Percentiles rank a stretch among this genome's conserved stretches.
Conservation (phyloP, 2,329 filamentous ascomycete genomes). For the Pseudocercospora fijiensis region DNA sequence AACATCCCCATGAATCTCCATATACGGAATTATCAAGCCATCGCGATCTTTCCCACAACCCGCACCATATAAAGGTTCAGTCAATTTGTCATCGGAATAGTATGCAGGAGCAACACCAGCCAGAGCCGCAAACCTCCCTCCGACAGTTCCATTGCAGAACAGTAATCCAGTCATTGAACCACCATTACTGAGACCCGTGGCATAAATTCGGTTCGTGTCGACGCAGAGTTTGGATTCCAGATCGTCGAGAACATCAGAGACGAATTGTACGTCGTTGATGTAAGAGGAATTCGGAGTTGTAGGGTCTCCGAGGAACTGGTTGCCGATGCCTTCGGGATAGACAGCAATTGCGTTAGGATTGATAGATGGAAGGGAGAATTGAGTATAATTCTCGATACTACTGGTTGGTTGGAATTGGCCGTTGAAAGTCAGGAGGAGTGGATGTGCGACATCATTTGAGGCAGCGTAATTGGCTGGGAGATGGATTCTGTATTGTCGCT, state of each 20-base stretch:
- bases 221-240: conserved; percentile 46
- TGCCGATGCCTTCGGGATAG: conserved; percentile 45
- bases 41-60: neutral
- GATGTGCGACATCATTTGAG: neutral
- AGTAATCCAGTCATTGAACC: conserved; percentile 51
- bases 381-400: conserved; percentile 29
- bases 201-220: conserved; percentile 46
- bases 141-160: conserved; percentile 45
- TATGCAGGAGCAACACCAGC: conserved; percentile 47
- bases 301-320: conserved; percentile 47
- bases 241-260: conserved; percentile 42
- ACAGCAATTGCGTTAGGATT: conserved; percentile 47
- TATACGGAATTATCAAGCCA: conserved; percentile 33
- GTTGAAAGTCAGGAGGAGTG: conserved; percentile 6
- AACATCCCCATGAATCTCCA: conserved; percentile 43
- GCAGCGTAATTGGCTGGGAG: conserved; percentile 1
- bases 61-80: conserved; percentile 16
- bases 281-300: conserved; percentile 33
- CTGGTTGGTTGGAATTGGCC: conserved; percentile 8
- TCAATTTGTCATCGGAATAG: conserved; percentile 32
- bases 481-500: conserved; percentile 11
- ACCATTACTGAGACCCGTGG: conserved; percentile 54
- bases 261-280: conserved; percentile 48
- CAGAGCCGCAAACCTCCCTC: conserved; percentile 47
- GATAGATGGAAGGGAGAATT: conserved; percentile 46